Base-by-base conservation (phyloP, 106 monocot species). In the Gastrodia elata region DNA sequence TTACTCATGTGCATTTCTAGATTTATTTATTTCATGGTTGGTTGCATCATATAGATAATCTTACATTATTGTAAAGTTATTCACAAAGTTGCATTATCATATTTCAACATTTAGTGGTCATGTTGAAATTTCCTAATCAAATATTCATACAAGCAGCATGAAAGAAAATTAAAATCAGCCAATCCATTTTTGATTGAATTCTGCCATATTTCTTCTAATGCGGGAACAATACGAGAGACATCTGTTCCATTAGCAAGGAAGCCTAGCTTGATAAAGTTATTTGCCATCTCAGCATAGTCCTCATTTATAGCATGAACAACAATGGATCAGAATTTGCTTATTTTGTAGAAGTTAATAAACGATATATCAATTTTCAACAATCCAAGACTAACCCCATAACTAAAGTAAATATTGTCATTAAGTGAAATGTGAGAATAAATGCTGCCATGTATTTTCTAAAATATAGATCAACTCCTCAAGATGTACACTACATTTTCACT, bases 271-370 rank as follows among this genome's bases (percentile, higher is more conserved):
- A 91, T 98, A 81, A 98, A 98, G 82, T 98, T 93, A 87, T 98
- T 98, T 68, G 97, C 97, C 97, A 98, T 98, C 82, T 98, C 97
- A 77, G 77, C 93, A 83, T 98, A 98, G 78, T 98, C 97, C 89
- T 98, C 97, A 75, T 98, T 98, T 58, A 98, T 93, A 78, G 97
- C 97, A 83, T 98, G 97, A 33, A 98, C 97, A 80, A 98, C 91
- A 69, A 87, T 98, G 93, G 44, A 93, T 93, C 68, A 98, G 70
- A 59, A 98, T 98, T 83, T 98, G 88, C 76, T 98, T 98, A 75
- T 98, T 98, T 85, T 85, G 97, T 93, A 93, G 90, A 61, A 90
- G 76, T 32, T 24, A 68, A 30, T 34, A 22, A n/a, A 44, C 48
- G 69, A 16, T 39, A 74, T 22, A 58, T 14, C 15, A 41, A n/a